Base-by-base conservation (phyloP, 768 basidiomycete genomes). In the Suillus tomentosus region DNA sequence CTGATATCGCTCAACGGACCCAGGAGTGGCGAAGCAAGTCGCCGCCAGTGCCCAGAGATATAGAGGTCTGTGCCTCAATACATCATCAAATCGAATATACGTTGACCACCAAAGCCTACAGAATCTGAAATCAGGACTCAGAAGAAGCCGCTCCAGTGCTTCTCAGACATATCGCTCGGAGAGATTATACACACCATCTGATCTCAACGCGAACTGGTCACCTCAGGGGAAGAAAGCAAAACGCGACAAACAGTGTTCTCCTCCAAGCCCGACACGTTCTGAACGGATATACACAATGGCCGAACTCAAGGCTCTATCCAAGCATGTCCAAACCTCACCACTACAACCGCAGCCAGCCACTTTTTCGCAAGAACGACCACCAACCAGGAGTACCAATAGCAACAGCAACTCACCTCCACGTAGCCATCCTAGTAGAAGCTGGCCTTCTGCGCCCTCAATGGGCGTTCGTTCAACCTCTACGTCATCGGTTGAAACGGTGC, bases 401-500 rank as follows among this genome's bases (percentile, higher is more conserved):
- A 74, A 62, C 34, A 72, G 62, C 54, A 61, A 64, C 64, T 75
- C 69, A 43, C 69, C 75, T 66, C 65, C 59, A 14, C 65, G 66
- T 27, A 68, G 67, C 56, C 15, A 27, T 54, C 70, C 63, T 27
- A 43, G 43, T 39, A 68, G 65, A 24, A 60, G 64, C n/a, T 69
- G 62, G 53, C 64, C 67, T 15, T 66, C 68, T 39, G 59, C 36
- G 2, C 43, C 64, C 60, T 31, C 40, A 42, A 43, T 37, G 50
- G 71, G 71, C 59, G 67, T 70, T 55, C 73, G 71, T 54, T 76
- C 80, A 19, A 77, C 82, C 7, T 80, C 76, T 17, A 74, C 71
- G 24, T 76, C 79, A 34, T 75, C 79, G 19, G 69, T 91, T 24
- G 85, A 87, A 64, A 72, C 77, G 2, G 75, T 91, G 43, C 81